phyloP scores from a whole-genome alignment of 345 rosid species.

The Pugionium dolabratum region DNA sequence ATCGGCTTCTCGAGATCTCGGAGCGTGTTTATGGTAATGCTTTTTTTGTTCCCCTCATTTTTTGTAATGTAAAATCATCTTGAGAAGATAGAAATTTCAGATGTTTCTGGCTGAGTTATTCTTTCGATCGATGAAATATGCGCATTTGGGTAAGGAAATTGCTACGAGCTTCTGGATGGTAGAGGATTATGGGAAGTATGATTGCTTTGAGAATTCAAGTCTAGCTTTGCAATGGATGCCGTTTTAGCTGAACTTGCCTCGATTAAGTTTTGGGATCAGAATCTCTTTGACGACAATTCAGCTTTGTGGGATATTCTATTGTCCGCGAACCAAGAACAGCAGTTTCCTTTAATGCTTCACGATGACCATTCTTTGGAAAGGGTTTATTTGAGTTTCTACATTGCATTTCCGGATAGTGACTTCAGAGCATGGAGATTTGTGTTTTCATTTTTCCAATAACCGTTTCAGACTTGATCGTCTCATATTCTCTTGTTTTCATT shows the following conservation, averaged over 20 bases:
- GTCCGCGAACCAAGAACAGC: background rate
- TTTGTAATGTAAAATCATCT: background rate
- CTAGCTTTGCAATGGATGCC: conserved; percentile 9
- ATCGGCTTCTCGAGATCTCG: conserved; percentile 99
- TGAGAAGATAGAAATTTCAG: background rate
- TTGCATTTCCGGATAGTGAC: conserved; percentile 25
- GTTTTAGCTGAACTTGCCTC: conserved; percentile 30
- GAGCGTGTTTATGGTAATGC: conserved; percentile 86
- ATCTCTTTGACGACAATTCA: conserved; percentile 21
- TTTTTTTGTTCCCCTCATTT: background rate
- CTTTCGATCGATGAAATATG: background rate
- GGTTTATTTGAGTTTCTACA: conserved; percentile 14
- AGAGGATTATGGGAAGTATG: background rate
- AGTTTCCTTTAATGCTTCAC: conserved; percentile 19
- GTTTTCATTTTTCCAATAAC: conserved; percentile 4
- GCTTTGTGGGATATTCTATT: conserved; percentile 32
- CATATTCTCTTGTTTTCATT: background rate
- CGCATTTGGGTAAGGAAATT: background rate
- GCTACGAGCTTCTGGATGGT: conserved; percentile 17
- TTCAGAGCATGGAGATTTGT: conserved; percentile 1
- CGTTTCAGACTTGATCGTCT: conserved; percentile 11
- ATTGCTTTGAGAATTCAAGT: background rate
- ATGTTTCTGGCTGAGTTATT: background rate
- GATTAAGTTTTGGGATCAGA: conserved; percentile 28
- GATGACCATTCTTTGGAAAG: background rate